phyloP scores from a whole-genome alignment of 2,329 filamentous ascomycete species.

The Exophiala aquamarina region DNA sequence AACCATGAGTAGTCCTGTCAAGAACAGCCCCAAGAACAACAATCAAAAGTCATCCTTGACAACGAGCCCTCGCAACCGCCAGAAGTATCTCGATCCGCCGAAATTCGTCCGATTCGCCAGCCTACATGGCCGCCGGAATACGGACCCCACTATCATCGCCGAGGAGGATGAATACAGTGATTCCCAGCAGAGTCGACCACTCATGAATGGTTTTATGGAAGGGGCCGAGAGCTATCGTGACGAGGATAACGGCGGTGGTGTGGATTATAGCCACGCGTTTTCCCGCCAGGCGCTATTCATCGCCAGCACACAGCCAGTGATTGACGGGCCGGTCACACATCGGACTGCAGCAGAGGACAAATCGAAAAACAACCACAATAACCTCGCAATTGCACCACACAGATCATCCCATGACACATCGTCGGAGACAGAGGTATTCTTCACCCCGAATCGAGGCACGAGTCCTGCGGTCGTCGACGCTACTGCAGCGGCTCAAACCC shows the following conservation, averaged over 20 bases:
- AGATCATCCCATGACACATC: neutral
- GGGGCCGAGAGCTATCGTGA: neutral
- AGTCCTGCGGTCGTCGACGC: conserved; percentile 3
- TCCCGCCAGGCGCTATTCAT: neutral
- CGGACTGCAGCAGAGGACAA: neutral
- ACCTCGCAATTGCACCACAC: neutral
- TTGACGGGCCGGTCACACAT: neutral
- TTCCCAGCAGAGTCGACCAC: conserved; percentile 11
- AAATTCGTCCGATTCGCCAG: conserved; percentile 25
- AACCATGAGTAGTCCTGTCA: neutral
- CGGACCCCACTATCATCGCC: conserved; percentile 11
- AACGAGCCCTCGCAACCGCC: conserved; percentile 13
- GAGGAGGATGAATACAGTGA: conserved; percentile 20
- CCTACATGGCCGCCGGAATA: conserved; percentile 20
- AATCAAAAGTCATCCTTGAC: conserved; percentile 1
- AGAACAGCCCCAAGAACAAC: conserved; percentile 4
- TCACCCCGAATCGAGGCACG: conserved; percentile 6
- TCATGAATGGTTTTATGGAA: neutral
- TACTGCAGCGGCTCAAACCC: no score
- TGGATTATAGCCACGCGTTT: neutral
- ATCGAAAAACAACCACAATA: neutral
- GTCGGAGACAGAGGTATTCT: conserved; percentile 7
- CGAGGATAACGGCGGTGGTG: neutral
- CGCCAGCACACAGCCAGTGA: neutral
- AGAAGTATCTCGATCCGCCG: conserved; percentile 18